Evolutionary conservation across 305 asterid genomes (phyloP).

Genomic region (Stenogyne calaminthoides): DNA sequence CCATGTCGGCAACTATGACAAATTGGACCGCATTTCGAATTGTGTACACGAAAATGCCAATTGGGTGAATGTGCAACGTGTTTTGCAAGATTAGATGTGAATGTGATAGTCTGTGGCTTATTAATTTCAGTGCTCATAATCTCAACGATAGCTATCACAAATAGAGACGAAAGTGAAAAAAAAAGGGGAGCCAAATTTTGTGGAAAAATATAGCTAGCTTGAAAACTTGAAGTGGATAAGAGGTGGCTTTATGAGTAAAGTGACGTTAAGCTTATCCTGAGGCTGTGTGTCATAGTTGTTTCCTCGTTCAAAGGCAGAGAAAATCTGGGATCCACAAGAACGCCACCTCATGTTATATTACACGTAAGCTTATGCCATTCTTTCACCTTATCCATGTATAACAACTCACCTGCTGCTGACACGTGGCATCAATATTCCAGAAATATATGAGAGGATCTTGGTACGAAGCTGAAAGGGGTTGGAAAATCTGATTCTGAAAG

Average conservation of each 20-base stretch:
- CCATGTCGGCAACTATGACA: not conserved
- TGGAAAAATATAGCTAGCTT: not conserved
- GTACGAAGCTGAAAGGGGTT: not conserved
- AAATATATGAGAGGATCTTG: not conserved
- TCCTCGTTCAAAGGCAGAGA: constrained; percentile 49
- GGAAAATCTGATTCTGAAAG: constrained; percentile 19
- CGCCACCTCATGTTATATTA: constrained; percentile 36
- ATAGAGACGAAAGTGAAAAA: not conserved
- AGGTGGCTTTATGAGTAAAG: not conserved
- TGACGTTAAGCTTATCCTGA: constrained; percentile 55
- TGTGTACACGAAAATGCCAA: not conserved
- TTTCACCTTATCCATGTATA: constrained; percentile 50
- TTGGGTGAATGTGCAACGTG: not conserved
- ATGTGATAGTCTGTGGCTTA: not conserved
- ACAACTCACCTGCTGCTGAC: constrained; percentile 26
- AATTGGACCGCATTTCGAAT: too few species aligned
- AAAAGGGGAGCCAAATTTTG: not conserved
- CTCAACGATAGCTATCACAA: not conserved
- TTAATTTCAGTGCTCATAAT: not conserved
- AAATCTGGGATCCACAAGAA: constrained; percentile 41
- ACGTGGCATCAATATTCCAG: constrained; percentile 30
- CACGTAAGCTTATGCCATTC: constrained; percentile 18
- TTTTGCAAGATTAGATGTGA: too few species aligned
- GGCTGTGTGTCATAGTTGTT: constrained; percentile 31
- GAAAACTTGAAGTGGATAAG: constrained; percentile 30